phyloP scores from a whole-genome alignment of 331 rosid genomes.

The Cydonia oblonga region DNA sequence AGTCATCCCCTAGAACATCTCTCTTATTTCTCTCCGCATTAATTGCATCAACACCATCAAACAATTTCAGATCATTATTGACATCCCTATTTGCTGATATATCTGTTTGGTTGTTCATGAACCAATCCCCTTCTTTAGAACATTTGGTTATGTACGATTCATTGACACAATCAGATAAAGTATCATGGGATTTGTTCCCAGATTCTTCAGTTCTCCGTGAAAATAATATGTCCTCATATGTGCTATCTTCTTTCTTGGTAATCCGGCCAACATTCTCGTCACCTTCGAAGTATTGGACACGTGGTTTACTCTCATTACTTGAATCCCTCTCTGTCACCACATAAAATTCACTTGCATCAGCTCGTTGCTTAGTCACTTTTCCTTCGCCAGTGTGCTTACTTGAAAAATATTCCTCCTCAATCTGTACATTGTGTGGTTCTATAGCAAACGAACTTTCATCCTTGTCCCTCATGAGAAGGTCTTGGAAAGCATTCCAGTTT shows the following conservation, averaged over 20 bases:
- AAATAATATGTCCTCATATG: conserved; percentile 47
- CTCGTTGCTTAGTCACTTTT: conserved; percentile 32
- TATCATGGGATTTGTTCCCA: conserved; percentile 23
- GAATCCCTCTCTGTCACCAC: conserved; percentile 37
- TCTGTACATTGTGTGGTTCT: conserved; percentile 25
- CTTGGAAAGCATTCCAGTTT: conserved; percentile 88
- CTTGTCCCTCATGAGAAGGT: conserved; percentile 69
- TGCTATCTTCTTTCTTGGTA: conserved; percentile 32
- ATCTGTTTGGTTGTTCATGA: conserved; percentile 31
- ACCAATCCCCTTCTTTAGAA: conserved; percentile 70
- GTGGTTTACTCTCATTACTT: conserved; percentile 19
- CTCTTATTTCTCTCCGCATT: conserved; percentile 41
- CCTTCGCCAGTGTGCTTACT: conserved; percentile 30
- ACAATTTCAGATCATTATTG: conserved; percentile 31
- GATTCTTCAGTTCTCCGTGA: conserved; percentile 39
- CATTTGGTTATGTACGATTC: conserved; percentile 34
- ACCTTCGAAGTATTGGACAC: conserved; percentile 33
- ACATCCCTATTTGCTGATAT: conserved; percentile 22
- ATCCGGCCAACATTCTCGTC: conserved; percentile 27
- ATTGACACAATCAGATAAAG: conserved; percentile 18
- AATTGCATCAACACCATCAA: conserved; percentile 29
- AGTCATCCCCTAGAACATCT: conserved; percentile 59
- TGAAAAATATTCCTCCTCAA: conserved; percentile 37
- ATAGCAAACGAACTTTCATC: conserved; percentile 27
- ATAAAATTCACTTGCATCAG: conserved; percentile 52